These are phyloP conservation scores for Tylopilus intermedius DNA, from an alignment of 768 basidiomycete species.

Conservation along the genomic window DNA sequence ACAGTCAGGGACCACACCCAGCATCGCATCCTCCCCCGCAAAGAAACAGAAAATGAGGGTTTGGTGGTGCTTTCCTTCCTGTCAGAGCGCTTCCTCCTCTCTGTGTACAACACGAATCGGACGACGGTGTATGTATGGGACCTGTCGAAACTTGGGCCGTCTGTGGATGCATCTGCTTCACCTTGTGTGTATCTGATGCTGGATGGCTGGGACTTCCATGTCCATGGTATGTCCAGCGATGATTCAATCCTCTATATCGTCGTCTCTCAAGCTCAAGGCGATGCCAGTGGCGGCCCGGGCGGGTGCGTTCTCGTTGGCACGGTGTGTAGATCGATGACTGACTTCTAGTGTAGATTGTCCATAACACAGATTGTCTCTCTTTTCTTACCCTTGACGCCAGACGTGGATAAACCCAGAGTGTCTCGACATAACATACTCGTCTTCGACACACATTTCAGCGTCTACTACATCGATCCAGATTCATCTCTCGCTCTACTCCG, in stretches of 20 bases:
- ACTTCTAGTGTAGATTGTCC: neutral
- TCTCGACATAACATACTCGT: no score
- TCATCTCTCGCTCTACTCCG: conserved; percentile 28
- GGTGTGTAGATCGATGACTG: neutral
- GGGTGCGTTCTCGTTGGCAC: conserved; percentile 3
- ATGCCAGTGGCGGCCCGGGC: no score
- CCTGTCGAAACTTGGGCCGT: neutral
- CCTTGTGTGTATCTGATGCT: conserved; percentile 8
- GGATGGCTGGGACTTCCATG: conserved; percentile 1
- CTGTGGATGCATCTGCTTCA: neutral
- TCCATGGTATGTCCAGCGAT: conserved; percentile 3
- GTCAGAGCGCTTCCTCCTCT: conserved; percentile 12
- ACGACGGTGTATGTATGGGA: conserved; percentile 13
- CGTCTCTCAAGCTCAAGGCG: neutral
- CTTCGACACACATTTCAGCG: conserved; percentile 4
- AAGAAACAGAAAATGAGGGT: neutral
- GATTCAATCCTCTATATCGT: conserved; percentile 13
- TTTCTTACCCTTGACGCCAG: neutral
- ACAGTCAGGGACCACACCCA: neutral
- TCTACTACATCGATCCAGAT: conserved; percentile 31
- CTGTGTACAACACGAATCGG: conserved; percentile 2
- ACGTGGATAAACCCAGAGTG: neutral
- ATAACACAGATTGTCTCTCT: conserved; percentile 1
- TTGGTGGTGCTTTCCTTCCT: conserved; percentile 1
- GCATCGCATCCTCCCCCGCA: neutral